Evolutionary conservation across 768 basidiomycete genomes (phyloP).

Genomic region (Pholiota conissans): DNA sequence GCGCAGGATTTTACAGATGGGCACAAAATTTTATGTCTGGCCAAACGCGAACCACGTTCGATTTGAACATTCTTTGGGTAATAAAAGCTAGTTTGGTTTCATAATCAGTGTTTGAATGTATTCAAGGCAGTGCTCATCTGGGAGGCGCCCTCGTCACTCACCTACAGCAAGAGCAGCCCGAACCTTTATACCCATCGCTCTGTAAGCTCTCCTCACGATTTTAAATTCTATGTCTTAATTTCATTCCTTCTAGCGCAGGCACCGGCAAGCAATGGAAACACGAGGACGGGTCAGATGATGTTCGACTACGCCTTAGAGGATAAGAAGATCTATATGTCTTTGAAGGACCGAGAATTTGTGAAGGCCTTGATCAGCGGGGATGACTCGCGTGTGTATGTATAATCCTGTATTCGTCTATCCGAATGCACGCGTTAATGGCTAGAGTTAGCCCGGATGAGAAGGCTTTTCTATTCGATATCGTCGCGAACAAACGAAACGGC

Average conservation of each 20-base stretch:
- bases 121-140: constrained; percentile 75
- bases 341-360: constrained; percentile 57
- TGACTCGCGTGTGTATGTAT: constrained; percentile 46
- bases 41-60: constrained; percentile 76
- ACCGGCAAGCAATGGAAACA: constrained; percentile 62
- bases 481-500: constrained; percentile 79
- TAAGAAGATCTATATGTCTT: constrained; percentile 50
- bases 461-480: constrained; percentile 79
- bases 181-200: constrained; percentile 62
- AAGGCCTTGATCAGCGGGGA: constrained; percentile 81
- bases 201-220: too few relatives aligned
- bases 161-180: constrained; percentile 62
- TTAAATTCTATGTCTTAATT: neutral
- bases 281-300: constrained; percentile 84
- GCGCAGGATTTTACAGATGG: constrained; percentile 76
- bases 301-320: constrained; percentile 64
- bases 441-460: constrained; percentile 48
- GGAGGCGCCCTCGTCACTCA: constrained; percentile 62
- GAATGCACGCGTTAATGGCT: too few relatives aligned
- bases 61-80: constrained; percentile 75
- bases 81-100: neutral
- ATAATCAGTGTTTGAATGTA: too few relatives aligned
- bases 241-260: constrained; percentile 27
- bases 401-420: too few relatives aligned
- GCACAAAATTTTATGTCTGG: constrained; percentile 73